These are phyloP conservation scores for Fusarium kyushuense DNA, from an alignment of 2,329 filamentous ascomycete genomes.

Conservation along the genomic window DNA sequence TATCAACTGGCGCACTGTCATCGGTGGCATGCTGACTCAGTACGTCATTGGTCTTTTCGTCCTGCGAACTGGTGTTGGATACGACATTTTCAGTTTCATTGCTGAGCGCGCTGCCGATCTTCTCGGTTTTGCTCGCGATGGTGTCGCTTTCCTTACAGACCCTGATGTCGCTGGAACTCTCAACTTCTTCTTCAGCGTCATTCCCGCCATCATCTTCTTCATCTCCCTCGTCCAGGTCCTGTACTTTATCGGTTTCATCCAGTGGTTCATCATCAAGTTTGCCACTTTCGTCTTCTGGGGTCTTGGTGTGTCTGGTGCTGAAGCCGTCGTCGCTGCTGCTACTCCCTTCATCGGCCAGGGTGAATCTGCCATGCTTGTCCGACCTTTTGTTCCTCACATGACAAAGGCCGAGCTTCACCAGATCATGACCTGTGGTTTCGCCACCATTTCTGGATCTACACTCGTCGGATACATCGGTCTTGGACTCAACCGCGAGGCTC, in stretches of 20 bases:
- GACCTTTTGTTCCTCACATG: conserved; percentile 85
- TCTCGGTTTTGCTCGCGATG: conserved; percentile 79
- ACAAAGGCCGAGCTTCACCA: conserved; percentile 92
- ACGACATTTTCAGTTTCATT: conserved; percentile 92
- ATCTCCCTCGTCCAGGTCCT: conserved; percentile 89
- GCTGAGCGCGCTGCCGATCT: conserved; percentile 79
- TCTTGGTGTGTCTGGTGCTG: conserved; percentile 87
- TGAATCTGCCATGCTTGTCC: conserved; percentile 92
- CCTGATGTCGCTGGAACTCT: conserved; percentile 58
- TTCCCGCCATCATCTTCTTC: conserved; percentile 98
- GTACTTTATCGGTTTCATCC: conserved; percentile 82
- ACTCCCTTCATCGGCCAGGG: conserved; percentile 96
- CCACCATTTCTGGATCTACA: conserved; percentile 90
- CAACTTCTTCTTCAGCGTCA: conserved; percentile 82
- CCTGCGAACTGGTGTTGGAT: conserved; percentile 81
- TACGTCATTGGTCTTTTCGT: conserved; percentile 92
- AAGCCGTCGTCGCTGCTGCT: conserved; percentile 92
- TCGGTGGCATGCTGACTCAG: conserved; percentile 88
- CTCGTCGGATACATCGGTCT: conserved; percentile 87
- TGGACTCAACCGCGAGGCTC: conserved; percentile 84
- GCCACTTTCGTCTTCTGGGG: conserved; percentile 93
- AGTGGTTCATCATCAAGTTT: conserved; percentile 91
- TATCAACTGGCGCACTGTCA: conserved; percentile 82
- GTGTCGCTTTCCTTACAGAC: conserved; percentile 74
- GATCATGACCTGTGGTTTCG: conserved; percentile 92